Base-by-base conservation (phyloP, 768 basidiomycete genomes). In the Suillus subaureus region DNA sequence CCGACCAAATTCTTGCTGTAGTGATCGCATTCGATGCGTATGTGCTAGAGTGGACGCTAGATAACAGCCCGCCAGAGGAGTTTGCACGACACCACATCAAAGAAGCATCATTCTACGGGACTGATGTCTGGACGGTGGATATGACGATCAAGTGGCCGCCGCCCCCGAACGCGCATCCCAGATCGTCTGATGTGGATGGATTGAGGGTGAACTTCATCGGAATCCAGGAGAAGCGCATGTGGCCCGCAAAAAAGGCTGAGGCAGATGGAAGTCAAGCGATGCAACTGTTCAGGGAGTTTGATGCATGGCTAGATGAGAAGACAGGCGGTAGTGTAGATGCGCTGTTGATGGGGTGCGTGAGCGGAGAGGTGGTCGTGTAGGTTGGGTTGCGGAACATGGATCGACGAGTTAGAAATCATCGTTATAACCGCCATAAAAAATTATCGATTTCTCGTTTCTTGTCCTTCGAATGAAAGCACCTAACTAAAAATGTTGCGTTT, bases 21-120 rank as follows among this genome's bases (percentile, higher is more conserved):
- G 94, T 92, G 5, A 84, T 99, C 62, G 91, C 95, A 0, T 97
- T 99, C 72, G 92, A 96, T 58, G 96, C 94, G 0, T 90, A 96
- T 66, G 93, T 98, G 16, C 75, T 96, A 9, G 77, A 85, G 62
- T 98, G 96, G 96, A 88, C 86, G 18, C 81, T 96, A 43, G 91
- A 94, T 68, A 81, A 89, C 67, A 85, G 87, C 63, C 95, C 97
- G 1, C 93, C 94, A 0, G 77, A 87, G 61, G 91, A 92, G 64
- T 80, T 83, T 69, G 85, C 85, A 8, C 85, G 95, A 9, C 97
- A 99, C 72, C 93, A 95, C 70, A 86, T 98, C 78, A 97, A 95
- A 73, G 94, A 96, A 74, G 94, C 87, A 0, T 94, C 95, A 3
- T 94, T 92, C 75, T 94, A 93, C 69, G 91, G 89, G 1, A 83